Evolutionary conservation across 2,329 filamentous ascomycete genomes (phyloP).

Genomic region (Chalara sp.): DNA sequence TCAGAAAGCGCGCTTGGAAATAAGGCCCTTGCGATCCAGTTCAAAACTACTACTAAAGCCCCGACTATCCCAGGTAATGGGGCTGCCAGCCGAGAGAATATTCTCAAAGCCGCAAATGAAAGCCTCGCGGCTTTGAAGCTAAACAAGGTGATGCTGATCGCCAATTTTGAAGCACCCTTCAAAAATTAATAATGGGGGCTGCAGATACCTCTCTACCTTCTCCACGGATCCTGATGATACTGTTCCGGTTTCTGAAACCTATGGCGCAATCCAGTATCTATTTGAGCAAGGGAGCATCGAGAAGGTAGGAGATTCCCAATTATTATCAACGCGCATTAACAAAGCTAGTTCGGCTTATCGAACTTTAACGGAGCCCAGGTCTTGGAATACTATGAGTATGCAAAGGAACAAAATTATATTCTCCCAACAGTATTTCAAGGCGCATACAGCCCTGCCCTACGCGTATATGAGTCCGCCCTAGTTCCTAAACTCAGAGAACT

Average conservation of each 20-base stretch:
- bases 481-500: slow-evolving; percentile 51
- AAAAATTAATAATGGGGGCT: not conserved
- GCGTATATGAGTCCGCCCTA: slow-evolving; percentile 52
- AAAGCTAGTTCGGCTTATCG: slow-evolving; percentile 24
- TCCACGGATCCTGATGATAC: slow-evolving; percentile 18
- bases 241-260: slow-evolving; percentile 50
- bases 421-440: slow-evolving; percentile 28
- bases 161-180: too few species aligned
- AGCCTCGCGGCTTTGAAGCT: not conserved
- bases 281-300: slow-evolving; percentile 39
- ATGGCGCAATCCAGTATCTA: slow-evolving; percentile 53
- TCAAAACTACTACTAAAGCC: slow-evolving; percentile 1
- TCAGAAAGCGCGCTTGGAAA: slow-evolving; percentile 3
- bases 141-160: not conserved
- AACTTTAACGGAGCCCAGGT: slow-evolving; percentile 24
- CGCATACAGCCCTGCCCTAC: slow-evolving; percentile 16
- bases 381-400: slow-evolving; percentile 19
- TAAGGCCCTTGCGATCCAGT: not conserved
- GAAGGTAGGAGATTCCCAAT: not conserved
- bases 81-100: not conserved
- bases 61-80: not conserved
- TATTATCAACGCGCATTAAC: not conserved
- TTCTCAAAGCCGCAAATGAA: not conserved
- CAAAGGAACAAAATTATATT: slow-evolving; percentile 20
- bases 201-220: slow-evolving; percentile 3